Base-by-base conservation (phyloP, 306 rosid species). In the Albizia julibrissin region DNA sequence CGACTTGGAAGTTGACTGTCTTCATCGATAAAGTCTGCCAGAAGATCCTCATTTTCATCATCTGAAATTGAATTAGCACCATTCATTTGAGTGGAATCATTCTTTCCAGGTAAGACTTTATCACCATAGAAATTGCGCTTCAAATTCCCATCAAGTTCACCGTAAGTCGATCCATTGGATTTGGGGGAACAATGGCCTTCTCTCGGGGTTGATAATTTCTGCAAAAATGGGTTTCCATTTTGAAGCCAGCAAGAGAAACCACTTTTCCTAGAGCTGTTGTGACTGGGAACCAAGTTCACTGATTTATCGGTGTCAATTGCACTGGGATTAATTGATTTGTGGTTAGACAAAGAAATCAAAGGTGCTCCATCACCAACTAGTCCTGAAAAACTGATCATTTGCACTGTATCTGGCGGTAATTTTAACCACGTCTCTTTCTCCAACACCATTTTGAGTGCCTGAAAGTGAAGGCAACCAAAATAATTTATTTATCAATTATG, bases 1-100 rank as follows among this genome's bases (percentile, higher is more conserved):
- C 99, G 87, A 89, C 99, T 96, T 21, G 99, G 99, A 52, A 96
- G 93, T 85, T 96, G 99, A 89, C 98, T 96, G 82, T 96, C 99
- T 88, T 96, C 99, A 84, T 96, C 99, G 68, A 96, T 96, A 72
- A 96, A 96, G 85, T 96, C 99, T n/a, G 99, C 99, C 80, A 93
- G 92, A 89, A 96, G 98, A 86, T 96, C 98, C 87, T 96, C 99
- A 84, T 91, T 86, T 89, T 96, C 99, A 66, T 93, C 98, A 82
- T 96, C 99, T 33, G 80, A 74, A 85, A 84, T 82, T 82, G 94
- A 88, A 82, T 85, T 82, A 74, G 89, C 77, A 80, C 94, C 97
- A 88, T 91, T 91, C 12, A 71, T 81, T 70, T 87, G 86, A 78
- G 81, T 81, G 67, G 84, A 76, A 79, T 83, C 87, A 70, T 85